Base-by-base conservation (phyloP, 345 rosid species). In the Streptanthus diversifolius region DNA sequence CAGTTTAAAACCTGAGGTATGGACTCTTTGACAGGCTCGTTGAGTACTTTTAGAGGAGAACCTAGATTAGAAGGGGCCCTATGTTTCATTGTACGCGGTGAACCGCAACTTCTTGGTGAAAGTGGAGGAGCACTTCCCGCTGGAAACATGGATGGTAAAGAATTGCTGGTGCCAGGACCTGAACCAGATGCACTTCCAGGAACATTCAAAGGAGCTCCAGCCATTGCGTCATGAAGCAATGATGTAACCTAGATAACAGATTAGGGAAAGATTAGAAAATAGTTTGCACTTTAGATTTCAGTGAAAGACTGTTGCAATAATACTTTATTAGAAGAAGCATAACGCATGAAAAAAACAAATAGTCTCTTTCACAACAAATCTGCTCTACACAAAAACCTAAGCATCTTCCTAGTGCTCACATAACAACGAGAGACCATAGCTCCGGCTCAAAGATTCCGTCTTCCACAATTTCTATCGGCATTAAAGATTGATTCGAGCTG, bases 61-160 rank as follows among this genome's bases (percentile, higher is more conserved):
- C 95, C 93, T 66, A 95, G 71, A 80, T 88, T 85, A 63, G 96
- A 95, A 44, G 82, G 97, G 53, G 68, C 83, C 71, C 97, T 87
- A 71, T 79, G 95, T 69, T 86, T 95, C 40, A 75, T 81, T n/a
- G 83, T 68, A 37, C 99, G 96, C 43, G 99, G 99, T 6, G 99
- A 95, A 59, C 97, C 92, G 44, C 93, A 67, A 74, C 95, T 95
- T 61, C 98, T 86, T 3, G 99, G 99, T 40, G 99, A 95, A 68
- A 95, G 95, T 6, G 99, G 98, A 71, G 99, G 99, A 22, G 96
- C 87, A 74, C 95, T 90, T 59, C 96, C 99, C 54, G 88, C 88
- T 61, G 93, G 96, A 82, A 95, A 95, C 89, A 95, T 85, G 43
- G 99, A 95, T 13, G 99, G 99, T 73, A 95, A 66, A 24, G 95